Evolutionary conservation across 352 stramenopile species (phyloP), one percentile per base, ranked within the genome.

Genomic region (Globisporangium alternatum): DNA sequence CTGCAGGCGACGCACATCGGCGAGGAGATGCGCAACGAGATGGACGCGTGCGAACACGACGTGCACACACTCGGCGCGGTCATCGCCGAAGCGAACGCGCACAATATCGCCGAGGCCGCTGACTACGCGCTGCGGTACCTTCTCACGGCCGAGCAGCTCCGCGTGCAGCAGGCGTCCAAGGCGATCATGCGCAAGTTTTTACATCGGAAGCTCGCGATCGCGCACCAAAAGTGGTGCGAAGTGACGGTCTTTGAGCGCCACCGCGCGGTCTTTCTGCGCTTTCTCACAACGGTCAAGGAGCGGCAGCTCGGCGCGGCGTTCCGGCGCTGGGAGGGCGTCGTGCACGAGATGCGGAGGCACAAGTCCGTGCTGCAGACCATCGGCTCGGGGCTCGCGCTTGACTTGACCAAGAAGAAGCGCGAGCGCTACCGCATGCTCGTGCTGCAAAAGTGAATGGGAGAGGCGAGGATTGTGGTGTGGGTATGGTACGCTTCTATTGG

Each of bases 111-210:
- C 0, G 58, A 76, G 12, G 78, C 80, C 13, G 83, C 74, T 0
- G 79, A 90, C 56, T 89, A 86, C 25, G 83, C 83, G n/a, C 60
- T 90, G 19, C 77, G 70, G 48, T 88, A 88, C 41, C 52, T 90
- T 37, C 68, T 92, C 41, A 83, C 77, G 1, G 56, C 71, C 47
- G 71, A 76, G 45, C 81, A 92, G 48, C 67, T 65, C 7, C 74
- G 62, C 1, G 76, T 90, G 19, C 83, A 90, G 61, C 48, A 64
- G 17, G 77, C 76, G n/a, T 71, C 81, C 10, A 73, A 72, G 66
- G 66, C 63, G 0, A 66, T 90, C 33, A 77, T 87, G 68, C 56
- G 47, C 12, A 76, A 78, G 47, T 80, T 88, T 33, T 31, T 87
- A 37, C 67, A 64, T 15, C 74, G 75, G 2, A 77, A 72, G 10